Percentiles rank a stretch among this genome's conserved stretches.
Evolutionary conservation across 2,329 filamentous ascomycete species (phyloP).

Genomic region (Penicillium brevicompactum): DNA sequence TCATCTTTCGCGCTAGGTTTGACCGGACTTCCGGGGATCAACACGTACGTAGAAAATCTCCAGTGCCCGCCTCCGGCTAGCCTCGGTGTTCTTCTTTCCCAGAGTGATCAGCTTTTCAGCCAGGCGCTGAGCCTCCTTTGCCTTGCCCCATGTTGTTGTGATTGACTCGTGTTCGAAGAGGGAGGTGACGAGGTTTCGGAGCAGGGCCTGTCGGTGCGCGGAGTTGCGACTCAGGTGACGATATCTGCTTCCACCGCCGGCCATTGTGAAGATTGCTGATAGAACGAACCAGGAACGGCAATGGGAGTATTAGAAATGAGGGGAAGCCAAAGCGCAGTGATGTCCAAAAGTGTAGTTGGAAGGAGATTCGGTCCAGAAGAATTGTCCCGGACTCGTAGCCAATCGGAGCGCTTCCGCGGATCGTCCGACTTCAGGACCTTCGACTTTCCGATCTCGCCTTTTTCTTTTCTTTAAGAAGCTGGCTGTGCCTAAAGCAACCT

Average conservation of each 20-base stretch:
- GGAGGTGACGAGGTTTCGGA: constrained; percentile 94
- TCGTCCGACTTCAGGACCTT: constrained; percentile 20
- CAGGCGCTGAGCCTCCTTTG: constrained; percentile 91
- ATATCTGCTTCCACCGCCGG: constrained; percentile 83
- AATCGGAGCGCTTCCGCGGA: constrained; percentile 37
- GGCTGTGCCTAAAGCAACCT: neutral
- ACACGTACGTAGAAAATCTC: constrained; percentile 79
- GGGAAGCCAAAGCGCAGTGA: constrained; percentile 6
- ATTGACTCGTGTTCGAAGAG: constrained; percentile 93
- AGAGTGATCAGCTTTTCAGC: constrained; percentile 94
- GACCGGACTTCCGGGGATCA: neutral
- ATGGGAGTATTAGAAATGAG: neutral
- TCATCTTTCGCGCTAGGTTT: neutral
- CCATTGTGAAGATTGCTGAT: constrained; percentile 60
- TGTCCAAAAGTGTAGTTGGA: neutral
- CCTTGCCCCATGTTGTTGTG: constrained; percentile 92
- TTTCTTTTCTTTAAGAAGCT: neutral
- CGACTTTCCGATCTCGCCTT: neutral
- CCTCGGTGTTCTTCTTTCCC: constrained; percentile 89
- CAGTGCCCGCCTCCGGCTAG: constrained; percentile 72
- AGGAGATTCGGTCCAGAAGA: constrained; percentile 28
- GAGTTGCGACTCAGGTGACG: constrained; percentile 84
- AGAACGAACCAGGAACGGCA: neutral
- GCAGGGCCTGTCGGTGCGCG: constrained; percentile 84
- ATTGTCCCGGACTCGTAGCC: constrained; percentile 33